Percentiles rank a stretch among this genome's conserved stretches.
These are phyloP conservation scores for Microbotryum violaceum DNA, from an alignment of 1,284 basidiomycete species.

Conservation along the genomic window DNA sequence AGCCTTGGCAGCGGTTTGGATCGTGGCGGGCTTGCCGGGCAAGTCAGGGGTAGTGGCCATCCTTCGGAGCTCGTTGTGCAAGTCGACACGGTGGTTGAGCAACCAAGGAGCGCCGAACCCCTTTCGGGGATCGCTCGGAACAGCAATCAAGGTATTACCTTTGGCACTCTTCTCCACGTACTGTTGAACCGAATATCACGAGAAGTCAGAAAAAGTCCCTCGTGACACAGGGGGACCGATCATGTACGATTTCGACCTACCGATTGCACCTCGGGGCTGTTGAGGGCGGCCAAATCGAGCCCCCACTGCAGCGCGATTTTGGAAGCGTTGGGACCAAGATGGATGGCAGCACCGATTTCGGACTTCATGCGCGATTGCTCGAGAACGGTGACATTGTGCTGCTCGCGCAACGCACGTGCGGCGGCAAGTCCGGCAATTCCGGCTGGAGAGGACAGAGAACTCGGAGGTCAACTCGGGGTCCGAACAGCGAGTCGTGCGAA, in stretches of 20 bases:
- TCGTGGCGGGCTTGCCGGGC: slow-evolving; percentile 18
- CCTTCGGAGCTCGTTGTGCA: slow-evolving; percentile 36
- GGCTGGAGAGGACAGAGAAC: slow-evolving; percentile 1
- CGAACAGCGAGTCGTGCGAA: slow-evolving; percentile 5
- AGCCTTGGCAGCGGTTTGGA: slow-evolving; percentile 25
- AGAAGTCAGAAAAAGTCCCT: background rate
- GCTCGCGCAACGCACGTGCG: slow-evolving; percentile 29
- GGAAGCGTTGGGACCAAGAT: slow-evolving; percentile 34
- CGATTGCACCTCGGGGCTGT: slow-evolving; percentile 1
- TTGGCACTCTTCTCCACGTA: slow-evolving; percentile 17
- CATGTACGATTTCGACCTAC: background rate
- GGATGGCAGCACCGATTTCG: slow-evolving; percentile 37
- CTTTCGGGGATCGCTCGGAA: slow-evolving; percentile 10
- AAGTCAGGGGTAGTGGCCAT: slow-evolving; percentile 30
- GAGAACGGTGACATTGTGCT: slow-evolving; percentile 33
- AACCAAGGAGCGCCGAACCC: slow-evolving; percentile 35
- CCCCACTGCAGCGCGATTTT: slow-evolving; percentile 23
- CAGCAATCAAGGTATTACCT: slow-evolving; percentile 11
- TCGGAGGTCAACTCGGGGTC: slow-evolving; percentile 6
- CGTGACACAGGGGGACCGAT: background rate
- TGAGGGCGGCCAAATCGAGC: slow-evolving; percentile 10
- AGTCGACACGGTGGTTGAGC: slow-evolving; percentile 38
- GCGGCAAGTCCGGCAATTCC: slow-evolving; percentile 35
- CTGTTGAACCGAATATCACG: background rate
- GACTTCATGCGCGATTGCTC: slow-evolving; percentile 29